Evolutionary conservation across 2,329 filamentous ascomycete genomes (phyloP), one percentile per base, ranked within the genome.

Genomic region (Diaporthe ampelina): DNA sequence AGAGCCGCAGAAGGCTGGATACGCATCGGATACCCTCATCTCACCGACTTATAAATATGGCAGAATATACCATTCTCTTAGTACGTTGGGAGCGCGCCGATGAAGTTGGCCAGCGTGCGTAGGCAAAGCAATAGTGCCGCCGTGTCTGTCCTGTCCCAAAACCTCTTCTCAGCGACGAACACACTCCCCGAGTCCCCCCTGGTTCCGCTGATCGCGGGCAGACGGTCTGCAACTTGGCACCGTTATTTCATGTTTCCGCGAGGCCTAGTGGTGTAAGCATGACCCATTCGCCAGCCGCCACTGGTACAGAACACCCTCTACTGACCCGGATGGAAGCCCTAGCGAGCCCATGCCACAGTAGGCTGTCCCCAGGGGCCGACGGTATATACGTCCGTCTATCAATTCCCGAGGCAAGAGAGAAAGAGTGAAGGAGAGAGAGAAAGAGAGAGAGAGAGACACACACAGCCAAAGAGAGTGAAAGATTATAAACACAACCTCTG

Each of bases 351-450:
- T 58, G 69, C 32, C 32, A 35, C 26, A 45, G 19, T 59, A 61
- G 70, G 29, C 45, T 50, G 32, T n/a, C 11, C 21, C 63, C 32
- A 21, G 24, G 24, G 26, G 58, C 21, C 43, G 74, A 70, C 40
- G 70, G 65, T 73, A 70, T 75, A 75, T 10, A 75, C 65, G 70
- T 58, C 65, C 70, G 74, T 73, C 65, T 15, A 11, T n/a, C 58
- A 45, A 35, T 24, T 15, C 29, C 48, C 57, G 48, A 61, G 29
- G 32, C 40, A n/a, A 48, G 45, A 48, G 45, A n/a, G 1, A 21
- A 15, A 48, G 19, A 21, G 43, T 9, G 45, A 48, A 7, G 10
- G 45, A 10, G 45, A 48, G 45, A 48, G 45, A 48, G 45, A 48
- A 19, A 45, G 43, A n/a, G 45, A 10, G 45, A 21, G 45, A 43